These are phyloP conservation scores for Chromosphaera perkinsii DNA, from an alignment of 208 protist species.

Conservation along the genomic window DNA sequence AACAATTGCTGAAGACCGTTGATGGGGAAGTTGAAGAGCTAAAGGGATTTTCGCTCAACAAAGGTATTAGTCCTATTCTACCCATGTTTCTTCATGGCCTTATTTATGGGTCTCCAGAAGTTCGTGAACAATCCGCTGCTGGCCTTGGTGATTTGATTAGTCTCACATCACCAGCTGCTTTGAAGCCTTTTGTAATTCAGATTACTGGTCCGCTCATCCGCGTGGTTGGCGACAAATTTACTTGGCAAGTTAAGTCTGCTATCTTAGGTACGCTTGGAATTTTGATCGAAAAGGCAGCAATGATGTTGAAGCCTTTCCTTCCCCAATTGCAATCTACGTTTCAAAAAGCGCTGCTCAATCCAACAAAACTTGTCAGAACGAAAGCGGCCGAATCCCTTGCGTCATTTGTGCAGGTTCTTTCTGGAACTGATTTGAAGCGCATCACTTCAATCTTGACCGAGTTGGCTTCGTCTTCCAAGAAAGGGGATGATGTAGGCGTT, in stretches of 20 bases:
- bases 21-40: slow-evolving; percentile 6
- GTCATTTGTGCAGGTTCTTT: background rate
- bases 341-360: slow-evolving; percentile 18
- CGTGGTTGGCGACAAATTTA: slow-evolving; percentile 70
- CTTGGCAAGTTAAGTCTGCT: slow-evolving; percentile 64
- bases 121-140: slow-evolving; percentile 52
- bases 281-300: slow-evolving; percentile 53
- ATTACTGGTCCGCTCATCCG: slow-evolving; percentile 73
- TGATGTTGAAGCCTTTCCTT: slow-evolving; percentile 69
- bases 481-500: slow-evolving; percentile 12
- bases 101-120: slow-evolving; percentile 51
- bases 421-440: background rate
- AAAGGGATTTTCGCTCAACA: slow-evolving; percentile 1
- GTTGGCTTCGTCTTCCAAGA: too few relatives aligned
- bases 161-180: slow-evolving; percentile 45
- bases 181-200: slow-evolving; percentile 65
- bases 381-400: background rate
- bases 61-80: slow-evolving; percentile 55
- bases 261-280: slow-evolving; percentile 48
- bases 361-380: background rate
- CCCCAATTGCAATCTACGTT: slow-evolving; percentile 43
- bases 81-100: slow-evolving; percentile 63
- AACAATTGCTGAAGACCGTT: background rate
- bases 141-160: slow-evolving; percentile 43
- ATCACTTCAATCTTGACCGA: background rate